These are phyloP conservation scores for Dipteronia sinensis DNA, from an alignment of 345 rosid genomes.

Conservation along the genomic window DNA sequence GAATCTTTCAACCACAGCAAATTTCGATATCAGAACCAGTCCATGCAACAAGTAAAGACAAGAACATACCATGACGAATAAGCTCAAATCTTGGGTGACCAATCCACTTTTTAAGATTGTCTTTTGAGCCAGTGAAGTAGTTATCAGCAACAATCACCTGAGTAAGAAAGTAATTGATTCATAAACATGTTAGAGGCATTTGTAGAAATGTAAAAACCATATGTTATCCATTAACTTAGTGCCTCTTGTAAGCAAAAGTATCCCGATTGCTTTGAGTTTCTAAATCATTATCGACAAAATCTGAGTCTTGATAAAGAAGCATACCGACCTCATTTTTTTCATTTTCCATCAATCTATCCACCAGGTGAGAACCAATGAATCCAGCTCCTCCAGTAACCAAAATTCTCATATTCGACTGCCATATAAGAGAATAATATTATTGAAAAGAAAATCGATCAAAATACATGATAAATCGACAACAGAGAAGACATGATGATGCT, in stretches of 20 bases:
- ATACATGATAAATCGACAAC: neutral
- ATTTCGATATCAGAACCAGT: neutral
- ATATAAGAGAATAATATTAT: slow-evolving; percentile 19
- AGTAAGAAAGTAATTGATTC: neutral
- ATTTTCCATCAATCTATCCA: slow-evolving; percentile 89
- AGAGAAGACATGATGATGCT: neutral
- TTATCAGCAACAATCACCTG: slow-evolving; percentile 94
- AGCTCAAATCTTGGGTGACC: slow-evolving; percentile 98
- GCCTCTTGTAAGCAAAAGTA: too few species aligned
- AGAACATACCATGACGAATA: slow-evolving; percentile 80
- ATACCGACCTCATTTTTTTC: slow-evolving; percentile 82
- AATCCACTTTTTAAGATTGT: slow-evolving; percentile 84
- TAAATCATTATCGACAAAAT: neutral
- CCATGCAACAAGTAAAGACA: slow-evolving; percentile 1
- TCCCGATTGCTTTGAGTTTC: neutral
- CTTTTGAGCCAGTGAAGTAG: slow-evolving; percentile 91
- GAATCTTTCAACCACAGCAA: neutral
- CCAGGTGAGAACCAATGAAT: slow-evolving; percentile 94
- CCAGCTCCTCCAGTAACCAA: slow-evolving; percentile 98
- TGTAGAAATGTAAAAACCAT: neutral
- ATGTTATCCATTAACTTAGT: too few species aligned
- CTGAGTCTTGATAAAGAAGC: neutral
- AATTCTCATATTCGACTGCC: slow-evolving; percentile 92
- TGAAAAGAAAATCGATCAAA: slow-evolving; percentile 13
- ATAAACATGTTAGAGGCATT: slow-evolving; percentile 6